Base-by-base conservation (phyloP, 164 flowering plant genomes). In the Kingdonia uniflora region DNA sequence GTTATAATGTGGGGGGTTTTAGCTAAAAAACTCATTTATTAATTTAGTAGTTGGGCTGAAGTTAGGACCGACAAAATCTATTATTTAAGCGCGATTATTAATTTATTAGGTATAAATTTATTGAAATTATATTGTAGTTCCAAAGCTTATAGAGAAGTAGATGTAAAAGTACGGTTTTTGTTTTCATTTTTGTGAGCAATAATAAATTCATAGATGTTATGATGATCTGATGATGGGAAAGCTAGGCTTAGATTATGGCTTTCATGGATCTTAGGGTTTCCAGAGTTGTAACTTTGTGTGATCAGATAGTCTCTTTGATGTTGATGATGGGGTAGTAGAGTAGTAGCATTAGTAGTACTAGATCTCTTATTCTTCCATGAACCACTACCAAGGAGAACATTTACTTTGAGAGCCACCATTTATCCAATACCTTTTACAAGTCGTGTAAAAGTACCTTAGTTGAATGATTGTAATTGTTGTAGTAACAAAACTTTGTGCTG, bases 391-490 rank as follows among this genome's bases (percentile, higher is more conserved):
- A 90, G 91, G 14, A 95, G 97, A 35, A 90, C 85, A 60, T 84
- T 90, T 38, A n/a, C 97, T 74, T 6, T 86, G 75, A 17, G 97
- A 81, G 6, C 97, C 97, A 53, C 97, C 97, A 69, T 82, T 87
- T 42, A 95, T 90, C 97, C 97, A 90, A 33, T 90, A 90, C 73
- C 97, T 78, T 66, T 88, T 71, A 59, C 97, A 90, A 44, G 85
- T 74, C 76, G 87, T 90, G 76, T 95, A 90, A 54, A 90, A 87
- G 68, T 85, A 91, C 48, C 97, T 78, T 14, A 96, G 97, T 46
- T 91, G 97, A 15, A 96, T 70, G 89, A 50, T 95, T 91, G 67
- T 91, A 91, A 63, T 91, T 90, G 87, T 90, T 90, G 82, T 90
- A 90, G 68, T 90, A 90, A 49, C 97, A 90, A 54, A 90, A 90